Percentiles rank a stretch among this genome's conserved stretches.
phyloP scores from a whole-genome alignment of 1,284 basidiomycete species.

The Ceratobasidium sp. region DNA sequence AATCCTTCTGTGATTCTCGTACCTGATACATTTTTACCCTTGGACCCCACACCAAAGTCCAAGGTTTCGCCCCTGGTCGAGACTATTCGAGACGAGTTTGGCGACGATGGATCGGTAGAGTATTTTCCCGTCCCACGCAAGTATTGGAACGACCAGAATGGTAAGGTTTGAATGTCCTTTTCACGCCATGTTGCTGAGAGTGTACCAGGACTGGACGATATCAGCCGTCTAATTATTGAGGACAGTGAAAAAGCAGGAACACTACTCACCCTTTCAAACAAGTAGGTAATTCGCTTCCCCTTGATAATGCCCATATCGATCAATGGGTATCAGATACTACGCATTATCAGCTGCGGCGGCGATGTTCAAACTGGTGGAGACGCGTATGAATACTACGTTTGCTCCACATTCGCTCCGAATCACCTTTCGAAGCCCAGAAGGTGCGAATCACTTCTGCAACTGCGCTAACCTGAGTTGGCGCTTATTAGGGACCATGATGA shows the following conservation, averaged over 20 bases:
- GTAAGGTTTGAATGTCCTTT: constrained; percentile 52
- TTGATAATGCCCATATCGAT: not conserved
- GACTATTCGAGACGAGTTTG: constrained; percentile 77
- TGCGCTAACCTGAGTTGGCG: not conserved
- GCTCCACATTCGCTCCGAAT: constrained; percentile 77
- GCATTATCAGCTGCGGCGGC: constrained; percentile 84
- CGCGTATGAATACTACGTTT: constrained; percentile 70
- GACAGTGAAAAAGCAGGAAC: constrained; percentile 77
- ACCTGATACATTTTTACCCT: constrained; percentile 75
- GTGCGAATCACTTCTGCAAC: constrained; percentile 43
- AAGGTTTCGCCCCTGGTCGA: constrained; percentile 70
- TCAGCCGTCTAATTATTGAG: constrained; percentile 77
- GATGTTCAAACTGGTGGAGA: constrained; percentile 81
- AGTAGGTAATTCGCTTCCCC: constrained; percentile 58
- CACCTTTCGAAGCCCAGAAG: constrained; percentile 73
- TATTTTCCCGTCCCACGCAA: constrained; percentile 73
- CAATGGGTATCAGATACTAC: constrained; percentile 68
- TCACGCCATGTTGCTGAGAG: constrained; percentile 44
- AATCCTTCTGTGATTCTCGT: constrained; percentile 74
- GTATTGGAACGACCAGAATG: constrained; percentile 81
- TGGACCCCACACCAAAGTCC: constrained; percentile 52
- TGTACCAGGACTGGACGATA: constrained; percentile 72
- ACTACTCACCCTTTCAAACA: constrained; percentile 74
- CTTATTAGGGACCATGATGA: constrained; percentile 82
- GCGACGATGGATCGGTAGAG: constrained; percentile 54